Conservation (phyloP, 495 filamentous ascomycete genomes). For the Penicillium herquei region DNA sequence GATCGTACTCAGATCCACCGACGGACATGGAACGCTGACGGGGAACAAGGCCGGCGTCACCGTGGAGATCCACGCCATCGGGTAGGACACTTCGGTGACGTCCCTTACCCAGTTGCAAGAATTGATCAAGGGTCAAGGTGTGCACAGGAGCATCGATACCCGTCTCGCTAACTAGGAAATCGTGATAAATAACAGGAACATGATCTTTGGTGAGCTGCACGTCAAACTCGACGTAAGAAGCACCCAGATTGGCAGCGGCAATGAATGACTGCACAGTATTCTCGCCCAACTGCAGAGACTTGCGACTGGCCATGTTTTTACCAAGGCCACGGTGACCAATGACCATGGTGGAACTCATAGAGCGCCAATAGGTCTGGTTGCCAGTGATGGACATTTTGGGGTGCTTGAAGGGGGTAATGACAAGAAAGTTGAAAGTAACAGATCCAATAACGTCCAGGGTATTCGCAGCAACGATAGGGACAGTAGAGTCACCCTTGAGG, state of each 20-base stretch:
- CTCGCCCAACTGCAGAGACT: conserved; percentile 89
- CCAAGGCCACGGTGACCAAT: conserved; percentile 92
- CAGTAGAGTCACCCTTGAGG: conserved; percentile 87
- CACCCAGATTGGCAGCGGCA: conserved; percentile 88
- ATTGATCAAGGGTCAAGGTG: conserved; percentile 88
- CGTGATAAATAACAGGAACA: conserved; percentile 98
- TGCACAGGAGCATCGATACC: conserved; percentile 97
- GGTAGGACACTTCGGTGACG: conserved; percentile 17
- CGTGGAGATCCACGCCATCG: conserved; percentile 13
- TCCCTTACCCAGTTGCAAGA: conserved; percentile 74
- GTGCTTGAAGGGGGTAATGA: conserved; percentile 93
- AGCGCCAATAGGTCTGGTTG: conserved; percentile 94
- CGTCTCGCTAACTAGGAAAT: conserved; percentile 97
- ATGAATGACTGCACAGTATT: conserved; percentile 96
- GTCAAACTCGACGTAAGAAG: conserved; percentile 89
- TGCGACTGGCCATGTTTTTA: conserved; percentile 80
- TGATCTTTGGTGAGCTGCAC: conserved; percentile 98
- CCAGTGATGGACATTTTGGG: conserved; percentile 89
- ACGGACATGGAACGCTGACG: conserved; percentile 58
- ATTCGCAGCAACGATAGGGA: conserved; percentile 79
- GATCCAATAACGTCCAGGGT: conserved; percentile 88
- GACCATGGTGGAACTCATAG: conserved; percentile 75
- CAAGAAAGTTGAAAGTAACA: conserved; percentile 93
- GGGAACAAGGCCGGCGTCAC: conserved; percentile 17
- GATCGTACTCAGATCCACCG: conserved; percentile 50